A percentile compares a stretch with the other conserved stretches of the same genome.
These are phyloP conservation scores for Candida nitratophila DNA, from an alignment of 805 yeast genomes.

Conservation along the genomic window DNA sequence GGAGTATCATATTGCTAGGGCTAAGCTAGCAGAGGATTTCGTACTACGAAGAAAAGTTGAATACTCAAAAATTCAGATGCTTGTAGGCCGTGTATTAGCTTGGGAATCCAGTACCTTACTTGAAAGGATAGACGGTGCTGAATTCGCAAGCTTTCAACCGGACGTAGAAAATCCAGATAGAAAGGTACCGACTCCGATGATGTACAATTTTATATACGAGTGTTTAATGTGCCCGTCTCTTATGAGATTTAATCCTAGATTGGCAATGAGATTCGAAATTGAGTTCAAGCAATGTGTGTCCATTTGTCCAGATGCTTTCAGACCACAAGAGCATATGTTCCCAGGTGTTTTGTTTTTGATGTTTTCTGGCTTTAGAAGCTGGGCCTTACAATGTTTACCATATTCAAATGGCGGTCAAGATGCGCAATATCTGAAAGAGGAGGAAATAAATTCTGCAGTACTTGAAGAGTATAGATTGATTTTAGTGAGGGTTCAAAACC, in stretches of 20 bases:
- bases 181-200: background rate
- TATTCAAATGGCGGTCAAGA: background rate
- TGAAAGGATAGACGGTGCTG: background rate
- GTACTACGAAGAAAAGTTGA: constrained; percentile 36
- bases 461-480: constrained; percentile 51
- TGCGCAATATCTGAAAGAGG: background rate
- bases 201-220: constrained; percentile 24
- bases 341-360: constrained; percentile 51
- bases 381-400: constrained; percentile 25
- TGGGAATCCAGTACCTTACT: constrained; percentile 18
- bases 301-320: constrained; percentile 9
- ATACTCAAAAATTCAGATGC: constrained; percentile 13
- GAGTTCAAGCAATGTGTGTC: constrained; percentile 17
- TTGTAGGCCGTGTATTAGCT: constrained; percentile 14
- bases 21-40: constrained; percentile 44
- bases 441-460: constrained; percentile 29
- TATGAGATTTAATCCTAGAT: constrained; percentile 29
- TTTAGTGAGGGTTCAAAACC: constrained; percentile 46
- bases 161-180: background rate
- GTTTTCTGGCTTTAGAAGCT: constrained; percentile 41
- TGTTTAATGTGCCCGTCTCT: constrained; percentile 48
- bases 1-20: constrained; percentile 47
- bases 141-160: background rate
- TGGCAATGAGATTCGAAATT: constrained; percentile 31
- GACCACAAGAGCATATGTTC: constrained; percentile 10